These are phyloP conservation scores for Trichomonascaceae sp. DNA, from an alignment of 1,139 yeast species.

Conservation along the genomic window DNA sequence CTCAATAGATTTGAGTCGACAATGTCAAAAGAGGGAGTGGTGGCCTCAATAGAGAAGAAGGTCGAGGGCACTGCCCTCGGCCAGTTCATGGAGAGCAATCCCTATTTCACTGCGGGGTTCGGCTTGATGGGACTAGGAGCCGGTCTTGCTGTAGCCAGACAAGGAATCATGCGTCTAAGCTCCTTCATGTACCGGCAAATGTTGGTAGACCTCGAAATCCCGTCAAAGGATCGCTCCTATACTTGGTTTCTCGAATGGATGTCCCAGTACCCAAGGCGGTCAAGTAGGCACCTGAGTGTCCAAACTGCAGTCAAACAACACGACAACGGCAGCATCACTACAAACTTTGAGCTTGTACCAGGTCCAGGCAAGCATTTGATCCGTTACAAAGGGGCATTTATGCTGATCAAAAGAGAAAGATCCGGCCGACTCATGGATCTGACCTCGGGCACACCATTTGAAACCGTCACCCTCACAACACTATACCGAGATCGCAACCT, in stretches of 20 bases:
- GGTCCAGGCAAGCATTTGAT: constrained; percentile 95
- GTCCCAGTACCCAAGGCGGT: constrained; percentile 57
- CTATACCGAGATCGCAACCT: constrained; percentile 66
- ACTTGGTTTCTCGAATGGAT: constrained; percentile 96
- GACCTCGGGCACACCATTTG: constrained; percentile 89
- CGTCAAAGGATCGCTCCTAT: constrained; percentile 87
- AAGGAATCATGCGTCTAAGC: constrained; percentile 51
- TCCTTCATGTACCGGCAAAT: constrained; percentile 65
- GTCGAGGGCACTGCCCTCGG: too few species aligned
- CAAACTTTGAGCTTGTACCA: constrained; percentile 87
- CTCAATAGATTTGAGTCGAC: too few species aligned
- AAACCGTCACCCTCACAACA: constrained; percentile 86
- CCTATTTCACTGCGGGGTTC: constrained; percentile 93
- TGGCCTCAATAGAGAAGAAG: too few species aligned
- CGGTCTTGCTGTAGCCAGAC: constrained; percentile 64
- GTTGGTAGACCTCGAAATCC: constrained; percentile 85
- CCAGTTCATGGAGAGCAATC: constrained; percentile 58
- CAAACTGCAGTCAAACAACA: constrained; percentile 82
- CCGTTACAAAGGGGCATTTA: constrained; percentile 74
- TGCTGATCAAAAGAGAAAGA: constrained; percentile 80
- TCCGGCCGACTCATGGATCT: constrained; percentile 81
- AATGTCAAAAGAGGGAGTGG: too few species aligned
- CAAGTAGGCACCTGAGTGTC: constrained; percentile 77
- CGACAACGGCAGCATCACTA: constrained; percentile 81
- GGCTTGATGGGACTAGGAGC: constrained; percentile 93